phyloP scores from a whole-genome alignment of 2,329 filamentous ascomycete species.

The Berkeleyomyces rouxiae region DNA sequence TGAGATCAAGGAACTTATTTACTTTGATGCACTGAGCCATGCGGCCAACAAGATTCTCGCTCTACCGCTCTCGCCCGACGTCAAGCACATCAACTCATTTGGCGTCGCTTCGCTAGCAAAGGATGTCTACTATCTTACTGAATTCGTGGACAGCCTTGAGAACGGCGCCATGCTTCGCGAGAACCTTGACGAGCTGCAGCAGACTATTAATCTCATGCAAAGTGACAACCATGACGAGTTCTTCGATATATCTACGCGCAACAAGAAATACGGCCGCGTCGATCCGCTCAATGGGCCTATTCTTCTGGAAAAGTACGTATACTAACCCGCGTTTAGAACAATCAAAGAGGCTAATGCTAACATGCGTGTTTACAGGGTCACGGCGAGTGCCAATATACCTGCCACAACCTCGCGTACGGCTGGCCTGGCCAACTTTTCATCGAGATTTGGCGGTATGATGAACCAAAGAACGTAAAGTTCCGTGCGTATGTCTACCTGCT shows the following conservation, averaged over 20 bases:
- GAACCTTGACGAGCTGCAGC: conserved; percentile 81
- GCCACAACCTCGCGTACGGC: conserved; percentile 38
- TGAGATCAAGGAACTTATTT: conserved; percentile 93
- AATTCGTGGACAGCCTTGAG: conserved; percentile 75
- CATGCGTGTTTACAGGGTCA: conserved; percentile 34
- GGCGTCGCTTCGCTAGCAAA: conserved; percentile 65
- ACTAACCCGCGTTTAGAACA: not conserved
- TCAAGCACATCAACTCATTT: conserved; percentile 75
- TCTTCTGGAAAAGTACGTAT: conserved; percentile 70
- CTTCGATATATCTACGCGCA: conserved; percentile 76
- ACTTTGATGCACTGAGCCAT: conserved; percentile 89
- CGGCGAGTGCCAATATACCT: conserved; percentile 35
- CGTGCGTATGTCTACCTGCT: too few species aligned
- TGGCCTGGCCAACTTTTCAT: conserved; percentile 56
- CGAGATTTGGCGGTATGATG: conserved; percentile 43
- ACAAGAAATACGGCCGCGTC: conserved; percentile 87
- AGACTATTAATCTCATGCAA: conserved; percentile 79
- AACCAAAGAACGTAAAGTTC: conserved; percentile 9
- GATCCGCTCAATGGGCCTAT: conserved; percentile 79
- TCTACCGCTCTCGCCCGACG: conserved; percentile 59
- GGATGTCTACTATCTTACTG: conserved; percentile 68
- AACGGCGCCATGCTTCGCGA: conserved; percentile 73
- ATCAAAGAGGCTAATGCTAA: conserved; percentile 13
- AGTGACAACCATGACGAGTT: conserved; percentile 90
- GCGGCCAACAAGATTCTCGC: conserved; percentile 71